Base-by-base conservation (phyloP, 2,329 filamentous ascomycete species). In the Pseudofabraea citricarpa region DNA sequence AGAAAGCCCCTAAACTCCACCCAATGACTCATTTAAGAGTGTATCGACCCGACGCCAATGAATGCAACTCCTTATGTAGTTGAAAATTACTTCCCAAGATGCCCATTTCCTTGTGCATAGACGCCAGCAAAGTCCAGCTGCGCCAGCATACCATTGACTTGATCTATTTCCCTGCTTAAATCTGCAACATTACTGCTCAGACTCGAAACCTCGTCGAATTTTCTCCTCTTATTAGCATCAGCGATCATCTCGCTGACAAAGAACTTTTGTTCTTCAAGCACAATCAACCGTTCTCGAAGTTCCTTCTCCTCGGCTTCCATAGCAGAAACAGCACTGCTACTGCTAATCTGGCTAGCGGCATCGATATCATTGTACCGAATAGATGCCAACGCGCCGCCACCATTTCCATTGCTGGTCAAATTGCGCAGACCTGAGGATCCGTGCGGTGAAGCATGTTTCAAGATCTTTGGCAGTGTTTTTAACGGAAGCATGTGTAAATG, bases 401-500 rank as follows among this genome's bases (percentile, higher is more conserved):
- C 51, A 22, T 38, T 13, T n/a, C 12, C n/a, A 15, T 55, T 54
- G 4, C 48, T 22, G 6, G 54, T 48, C 5, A 54, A 44, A 15
- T 45, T 43, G 26, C 67, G 43, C 73, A 60, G 13, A 73, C 64
- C 48, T 67, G 68, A 0, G 69, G 71, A 6, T 72, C 56, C 12
- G 64, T 68, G 51, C 63, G 77, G 71, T 2, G 80, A 72, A 1
- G 82, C 82, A 10, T 83, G 79, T 36, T 76, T 79, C 22, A 80
- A 66, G n/a, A 80, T 62, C 48, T 77, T 79, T 0, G 76, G 76
- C 1, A 81, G 64, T 1, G 73, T 68, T 60, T 79, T 85, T 10
- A 88, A 65, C 1, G 84, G 83, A n/a, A 88, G 71, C 84, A 88
- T 87, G 53, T 88, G 81, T 0, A 85, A 67, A 52, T 85, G 83